Conservation (phyloP, 164 flowering plant genomes). For the Stephania cephalantha region DNA sequence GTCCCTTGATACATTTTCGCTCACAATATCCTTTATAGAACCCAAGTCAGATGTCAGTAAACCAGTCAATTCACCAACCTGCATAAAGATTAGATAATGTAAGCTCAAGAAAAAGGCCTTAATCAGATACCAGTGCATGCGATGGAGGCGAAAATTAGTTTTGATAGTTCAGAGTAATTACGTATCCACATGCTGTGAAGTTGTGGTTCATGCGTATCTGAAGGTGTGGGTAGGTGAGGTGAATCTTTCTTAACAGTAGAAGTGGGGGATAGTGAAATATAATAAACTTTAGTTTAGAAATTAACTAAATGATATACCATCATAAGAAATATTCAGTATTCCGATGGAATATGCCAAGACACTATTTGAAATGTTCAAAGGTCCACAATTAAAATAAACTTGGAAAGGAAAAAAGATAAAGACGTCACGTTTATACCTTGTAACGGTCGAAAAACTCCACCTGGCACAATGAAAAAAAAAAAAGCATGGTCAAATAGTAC, state of each 20-base stretch:
- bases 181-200: neutral
- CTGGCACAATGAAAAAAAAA: constrained; percentile 38
- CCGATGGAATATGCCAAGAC: neutral
- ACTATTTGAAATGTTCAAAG: neutral
- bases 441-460: constrained; percentile 85
- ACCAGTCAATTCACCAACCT: constrained; percentile 94
- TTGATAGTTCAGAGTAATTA: neutral
- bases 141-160: neutral
- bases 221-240: neutral
- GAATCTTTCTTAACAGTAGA: no score
- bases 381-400: neutral
- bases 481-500: constrained; percentile 5
- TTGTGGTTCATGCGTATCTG: neutral
- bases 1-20: constrained; percentile 90
- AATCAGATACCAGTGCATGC: neutral
- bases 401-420: neutral
- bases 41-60: constrained; percentile 92
- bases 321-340: neutral
- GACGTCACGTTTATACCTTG: constrained; percentile 50
- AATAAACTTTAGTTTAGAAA: neutral
- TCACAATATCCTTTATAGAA: constrained; percentile 67
- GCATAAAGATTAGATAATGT: neutral
- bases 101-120: neutral
- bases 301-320: neutral
- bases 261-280: neutral